A percentile compares a stretch with the other conserved stretches of the same genome.
Conservation (phyloP, 192 early-diverging fungal species). For the Radiomyces spectabilis region DNA sequence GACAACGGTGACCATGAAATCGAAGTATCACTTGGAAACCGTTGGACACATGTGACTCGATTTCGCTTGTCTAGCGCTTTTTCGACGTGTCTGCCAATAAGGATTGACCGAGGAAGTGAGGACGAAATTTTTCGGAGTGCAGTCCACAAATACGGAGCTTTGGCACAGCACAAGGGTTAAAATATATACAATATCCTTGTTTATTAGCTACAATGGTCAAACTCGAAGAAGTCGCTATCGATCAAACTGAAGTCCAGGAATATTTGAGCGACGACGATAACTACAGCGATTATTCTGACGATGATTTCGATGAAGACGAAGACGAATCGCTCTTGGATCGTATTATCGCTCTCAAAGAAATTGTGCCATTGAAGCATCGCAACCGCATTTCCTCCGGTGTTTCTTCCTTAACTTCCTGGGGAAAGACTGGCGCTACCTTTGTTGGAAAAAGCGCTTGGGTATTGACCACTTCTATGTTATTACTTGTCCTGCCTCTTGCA, state of each 20-base stretch:
- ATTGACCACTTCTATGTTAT: slow-evolving; percentile 74
- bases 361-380: slow-evolving; percentile 73
- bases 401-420: slow-evolving; percentile 50
- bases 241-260: slow-evolving; percentile 36
- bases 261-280: slow-evolving; percentile 42
- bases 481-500: slow-evolving; percentile 80
- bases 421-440: slow-evolving; percentile 49
- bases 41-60: no score
- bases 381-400: slow-evolving; percentile 50
- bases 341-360: slow-evolving; percentile 76
- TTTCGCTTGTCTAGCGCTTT: no score
- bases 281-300: slow-evolving; percentile 47
- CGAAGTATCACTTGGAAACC: no score
- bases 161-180: no score
- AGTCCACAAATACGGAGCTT: no score
- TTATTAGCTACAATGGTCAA: slow-evolving; percentile 46
- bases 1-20: no score
- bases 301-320: slow-evolving; percentile 61
- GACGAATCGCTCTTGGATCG: slow-evolving; percentile 82
- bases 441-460: slow-evolving; percentile 86
- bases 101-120: no score
- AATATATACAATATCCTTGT: no score
- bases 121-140: no score
- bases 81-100: no score
- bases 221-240: slow-evolving; percentile 40